Evolutionary conservation across 2,329 filamentous ascomycete genomes (phyloP), one percentile per base, ranked within the genome.

Genomic region (Phyllosticta paracitricarpa): DNA sequence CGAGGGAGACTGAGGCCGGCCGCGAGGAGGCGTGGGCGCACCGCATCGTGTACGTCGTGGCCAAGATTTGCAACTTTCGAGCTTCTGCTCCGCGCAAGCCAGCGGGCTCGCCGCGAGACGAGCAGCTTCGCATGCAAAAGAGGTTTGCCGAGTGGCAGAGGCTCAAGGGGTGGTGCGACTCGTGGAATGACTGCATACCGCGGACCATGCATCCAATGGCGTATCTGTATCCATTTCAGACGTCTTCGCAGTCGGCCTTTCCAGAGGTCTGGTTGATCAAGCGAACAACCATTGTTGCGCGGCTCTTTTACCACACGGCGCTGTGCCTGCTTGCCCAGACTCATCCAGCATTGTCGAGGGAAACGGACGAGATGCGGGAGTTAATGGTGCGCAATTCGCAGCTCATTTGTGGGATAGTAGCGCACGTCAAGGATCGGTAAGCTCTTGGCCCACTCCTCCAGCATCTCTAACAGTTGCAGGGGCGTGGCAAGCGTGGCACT

Each of bases 211-310:
- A 89, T 66, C 89, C 92, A 0, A 84, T 95, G 72, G 89, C 87
- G 1, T 91, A 90, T 70, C 76, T 94, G 0, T 83, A 87, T 61
- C 80, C 88, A 1, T 82, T 83, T 62, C 84, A 89, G 67, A 86
- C 86, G 0, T 80, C 78, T 30, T 82, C 83, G 1, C 87, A 86
- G 65, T 95, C 90, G 2, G 77, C 83, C 0, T 97, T 97, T 68
- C 92, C 93, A 0, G 88, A 94, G 71, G 83, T 96, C 51, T 97
- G 91, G 90, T 79, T 96, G 58, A 85, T 93, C 68, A 94, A 94
- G 73, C 84, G 89, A 61, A 83, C 89, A 3, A 89, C 90, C 2
- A 86, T 94, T 33, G 83, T 96, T 26, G 90, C 89, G 3, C 84
- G 90, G 55, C 79, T 97, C 8, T 91, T 96, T 72, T 97, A 95